These are phyloP conservation scores for Apiotrichum siamense DNA, from an alignment of 1,284 basidiomycete genomes.

Conservation along the genomic window DNA sequence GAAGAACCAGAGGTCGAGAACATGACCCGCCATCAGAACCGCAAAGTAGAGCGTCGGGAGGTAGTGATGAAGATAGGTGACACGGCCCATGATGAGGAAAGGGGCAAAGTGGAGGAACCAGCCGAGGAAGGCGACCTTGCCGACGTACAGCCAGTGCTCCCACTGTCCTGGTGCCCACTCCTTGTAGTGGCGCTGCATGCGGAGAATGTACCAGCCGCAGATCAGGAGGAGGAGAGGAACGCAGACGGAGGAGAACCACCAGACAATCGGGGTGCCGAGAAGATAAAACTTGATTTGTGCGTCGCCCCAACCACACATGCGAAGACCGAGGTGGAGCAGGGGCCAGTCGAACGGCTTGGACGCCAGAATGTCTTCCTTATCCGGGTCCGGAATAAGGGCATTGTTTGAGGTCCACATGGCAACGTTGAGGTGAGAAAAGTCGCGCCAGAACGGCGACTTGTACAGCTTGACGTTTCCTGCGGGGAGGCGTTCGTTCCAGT, in stretches of 20 bases:
- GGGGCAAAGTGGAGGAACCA: slow-evolving; percentile 90
- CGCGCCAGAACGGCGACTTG: slow-evolving; percentile 84
- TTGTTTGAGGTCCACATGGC: slow-evolving; percentile 99
- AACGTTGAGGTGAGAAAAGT: slow-evolving; percentile 98
- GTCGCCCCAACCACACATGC: slow-evolving; percentile 98
- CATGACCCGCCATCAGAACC: slow-evolving; percentile 81
- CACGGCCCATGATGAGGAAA: slow-evolving; percentile 91
- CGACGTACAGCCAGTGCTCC: slow-evolving; percentile 90
- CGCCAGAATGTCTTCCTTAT: slow-evolving; percentile 96
- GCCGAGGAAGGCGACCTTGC: slow-evolving; percentile 82
- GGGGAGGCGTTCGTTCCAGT: slow-evolving; percentile 88
- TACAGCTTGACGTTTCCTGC: slow-evolving; percentile 75
- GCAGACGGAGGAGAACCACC: slow-evolving; percentile 75
- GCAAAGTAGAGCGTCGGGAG: slow-evolving; percentile 94
- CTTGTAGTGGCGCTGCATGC: slow-evolving; percentile 78
- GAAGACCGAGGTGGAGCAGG: slow-evolving; percentile 73
- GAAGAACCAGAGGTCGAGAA: slow-evolving; percentile 90
- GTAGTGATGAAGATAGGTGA: slow-evolving; percentile 51
- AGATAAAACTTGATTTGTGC: slow-evolving; percentile 86
- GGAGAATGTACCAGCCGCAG: slow-evolving; percentile 66
- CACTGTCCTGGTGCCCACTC: slow-evolving; percentile 92
- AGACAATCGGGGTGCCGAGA: slow-evolving; percentile 84
- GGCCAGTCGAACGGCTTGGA: slow-evolving; percentile 93
- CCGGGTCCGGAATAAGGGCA: slow-evolving; percentile 89
- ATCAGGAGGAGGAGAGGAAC: slow-evolving; percentile 57